Percentiles rank a stretch among this genome's conserved stretches.
Conservation (phyloP, 192 early-diverging fungal genomes). For the Coemansia aciculifera region DNA sequence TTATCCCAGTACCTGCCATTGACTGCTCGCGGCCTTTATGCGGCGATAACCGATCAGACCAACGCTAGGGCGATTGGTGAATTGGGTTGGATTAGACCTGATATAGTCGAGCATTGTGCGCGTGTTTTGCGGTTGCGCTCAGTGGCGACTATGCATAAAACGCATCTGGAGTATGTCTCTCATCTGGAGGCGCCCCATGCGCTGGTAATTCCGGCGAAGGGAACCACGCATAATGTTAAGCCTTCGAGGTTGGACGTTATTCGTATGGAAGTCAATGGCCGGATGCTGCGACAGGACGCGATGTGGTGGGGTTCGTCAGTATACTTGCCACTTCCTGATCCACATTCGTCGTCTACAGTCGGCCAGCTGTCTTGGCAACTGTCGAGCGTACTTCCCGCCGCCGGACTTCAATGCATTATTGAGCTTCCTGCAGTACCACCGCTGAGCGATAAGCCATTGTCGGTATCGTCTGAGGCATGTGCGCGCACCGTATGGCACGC, state of each 20-base stretch:
- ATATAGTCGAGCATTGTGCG: slow-evolving; percentile 40
- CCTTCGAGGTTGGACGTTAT: slow-evolving; percentile 19
- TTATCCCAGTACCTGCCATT: slow-evolving; percentile 27
- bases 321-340: slow-evolving; percentile 10
- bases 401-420: slow-evolving; percentile 43
- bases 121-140: slow-evolving; percentile 25
- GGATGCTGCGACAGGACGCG: slow-evolving; percentile 33
- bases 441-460: neutral
- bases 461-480: slow-evolving; percentile 24
- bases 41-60: slow-evolving; percentile 12
- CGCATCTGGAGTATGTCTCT: slow-evolving; percentile 12
- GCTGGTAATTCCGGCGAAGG: slow-evolving; percentile 1
- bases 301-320: slow-evolving; percentile 23
- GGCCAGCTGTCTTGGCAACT: neutral
- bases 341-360: too few relatives aligned
- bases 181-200: neutral
- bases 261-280: slow-evolving; percentile 10
- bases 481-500: slow-evolving; percentile 26
- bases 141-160: slow-evolving; percentile 24
- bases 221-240: neutral
- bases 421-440: neutral
- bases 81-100: slow-evolving; percentile 22
- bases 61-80: neutral
- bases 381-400: slow-evolving; percentile 15
- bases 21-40: slow-evolving; percentile 19